Percentiles rank a stretch among this genome's conserved stretches.
Conservation (phyloP, 164 flowering plant species). For the Chloranthus sessilifolius region DNA sequence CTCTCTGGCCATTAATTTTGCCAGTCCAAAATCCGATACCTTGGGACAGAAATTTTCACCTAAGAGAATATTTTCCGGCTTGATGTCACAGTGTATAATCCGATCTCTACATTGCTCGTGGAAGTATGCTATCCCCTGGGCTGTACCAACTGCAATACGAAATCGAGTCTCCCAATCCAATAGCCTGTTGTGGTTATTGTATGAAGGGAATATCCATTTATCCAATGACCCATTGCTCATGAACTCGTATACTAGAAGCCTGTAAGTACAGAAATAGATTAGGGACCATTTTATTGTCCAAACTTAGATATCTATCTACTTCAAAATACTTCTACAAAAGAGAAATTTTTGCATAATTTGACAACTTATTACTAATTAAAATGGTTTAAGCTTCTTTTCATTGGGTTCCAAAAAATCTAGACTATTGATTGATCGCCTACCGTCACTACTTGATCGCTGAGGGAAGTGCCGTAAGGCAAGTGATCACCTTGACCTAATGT, state of each 20-base stretch:
- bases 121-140: constrained; percentile 93
- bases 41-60: constrained; percentile 86
- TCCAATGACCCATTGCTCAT: constrained; percentile 90
- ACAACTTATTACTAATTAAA: too few species aligned
- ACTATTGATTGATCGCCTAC: too few species aligned
- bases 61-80: constrained; percentile 87
- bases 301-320: too few species aligned
- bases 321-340: too few species aligned
- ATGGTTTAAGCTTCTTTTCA: too few species aligned
- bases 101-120: constrained; percentile 88
- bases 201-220: constrained; percentile 85
- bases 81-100: constrained; percentile 93
- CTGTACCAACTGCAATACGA: constrained; percentile 64
- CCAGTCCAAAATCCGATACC: constrained; percentile 92
- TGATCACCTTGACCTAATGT: too few species aligned
- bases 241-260: constrained; percentile 91
- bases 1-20: constrained; percentile 91
- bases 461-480: too few species aligned
- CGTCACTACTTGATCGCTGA: too few species aligned
- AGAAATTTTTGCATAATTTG: too few species aligned
- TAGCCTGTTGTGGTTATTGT: constrained; percentile 24
- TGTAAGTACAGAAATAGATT: too few species aligned
- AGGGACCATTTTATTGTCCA: too few species aligned
- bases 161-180: constrained; percentile 84
- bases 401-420: too few species aligned